phyloP scores from a whole-genome alignment of 306 rosid species.

The Quercus berberidifolia region DNA sequence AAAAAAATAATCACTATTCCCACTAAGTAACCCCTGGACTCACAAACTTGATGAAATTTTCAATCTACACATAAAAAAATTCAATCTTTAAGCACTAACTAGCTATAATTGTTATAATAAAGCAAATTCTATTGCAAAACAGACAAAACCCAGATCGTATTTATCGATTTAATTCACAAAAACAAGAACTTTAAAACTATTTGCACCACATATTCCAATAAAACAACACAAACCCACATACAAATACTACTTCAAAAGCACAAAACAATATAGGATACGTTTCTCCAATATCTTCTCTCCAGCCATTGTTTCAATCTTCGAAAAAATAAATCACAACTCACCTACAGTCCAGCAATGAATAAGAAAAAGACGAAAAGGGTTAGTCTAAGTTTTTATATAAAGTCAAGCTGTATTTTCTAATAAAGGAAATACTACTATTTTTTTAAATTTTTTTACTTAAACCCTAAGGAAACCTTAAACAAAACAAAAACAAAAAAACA shows the following conservation, averaged over 20 bases:
- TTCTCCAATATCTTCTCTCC: slow-evolving; percentile 31
- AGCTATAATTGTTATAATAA: not conserved
- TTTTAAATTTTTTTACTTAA: not conserved
- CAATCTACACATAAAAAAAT: not conserved
- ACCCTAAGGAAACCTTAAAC: not conserved
- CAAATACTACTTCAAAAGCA: not conserved
- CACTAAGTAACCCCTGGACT: not conserved
- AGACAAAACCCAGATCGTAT: not conserved
- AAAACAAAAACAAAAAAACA: not conserved
- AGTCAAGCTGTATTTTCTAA: not conserved
- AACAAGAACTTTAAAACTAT: not conserved
- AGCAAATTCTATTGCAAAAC: not conserved
- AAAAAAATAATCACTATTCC: not conserved
- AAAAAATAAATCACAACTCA: not conserved
- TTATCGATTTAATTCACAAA: not conserved
- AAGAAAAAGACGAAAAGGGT: not conserved
- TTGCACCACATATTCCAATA: not conserved
- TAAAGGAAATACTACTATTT: not conserved
- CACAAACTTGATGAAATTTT: too few relatives aligned
- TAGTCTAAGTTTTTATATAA: not conserved
- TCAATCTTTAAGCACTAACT: not conserved
- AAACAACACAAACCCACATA: not conserved
- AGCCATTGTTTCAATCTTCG: slow-evolving; percentile 27
- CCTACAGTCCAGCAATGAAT: slow-evolving; percentile 20
- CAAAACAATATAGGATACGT: slow-evolving; percentile 25